Evolutionary conservation across 2,329 filamentous ascomycete species (phyloP).

Genomic region (Monosporascus sp.): DNA sequence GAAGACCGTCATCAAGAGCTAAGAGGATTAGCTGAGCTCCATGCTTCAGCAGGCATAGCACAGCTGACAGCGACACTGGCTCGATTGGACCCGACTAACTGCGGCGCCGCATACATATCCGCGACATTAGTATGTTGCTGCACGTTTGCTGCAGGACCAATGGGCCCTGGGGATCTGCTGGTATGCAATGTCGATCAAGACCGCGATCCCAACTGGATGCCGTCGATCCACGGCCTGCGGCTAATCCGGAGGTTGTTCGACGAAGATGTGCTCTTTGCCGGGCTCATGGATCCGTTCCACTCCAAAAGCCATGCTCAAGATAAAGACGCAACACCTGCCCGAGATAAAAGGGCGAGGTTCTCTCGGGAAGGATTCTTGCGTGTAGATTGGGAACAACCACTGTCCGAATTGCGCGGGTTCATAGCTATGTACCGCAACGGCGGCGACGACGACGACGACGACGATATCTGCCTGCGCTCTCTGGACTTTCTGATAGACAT

Average conservation of each 20-base stretch:
- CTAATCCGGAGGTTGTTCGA: conserved; percentile 2
- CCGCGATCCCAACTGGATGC: neutral
- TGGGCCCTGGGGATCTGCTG: conserved; percentile 21
- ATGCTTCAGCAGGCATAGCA: conserved; percentile 19
- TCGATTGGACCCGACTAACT: conserved; percentile 20
- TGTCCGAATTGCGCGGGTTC: neutral
- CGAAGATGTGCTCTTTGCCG: conserved; percentile 3
- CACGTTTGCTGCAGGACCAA: conserved; percentile 26
- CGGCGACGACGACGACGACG: neutral
- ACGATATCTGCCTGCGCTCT: neutral
- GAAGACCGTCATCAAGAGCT: conserved; percentile 5
- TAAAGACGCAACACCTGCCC: neutral
- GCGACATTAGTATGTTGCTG: conserved; percentile 25
- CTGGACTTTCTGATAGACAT: neutral
- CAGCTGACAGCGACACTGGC: conserved; percentile 20
- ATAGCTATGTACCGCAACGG: neutral
- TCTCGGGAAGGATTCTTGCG: neutral
- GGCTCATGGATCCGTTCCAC: neutral
- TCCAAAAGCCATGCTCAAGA: neutral
- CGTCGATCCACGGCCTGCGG: conserved; percentile 5
- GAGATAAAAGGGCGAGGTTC: neutral
- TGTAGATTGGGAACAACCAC: neutral
- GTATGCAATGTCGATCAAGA: conserved; percentile 18
- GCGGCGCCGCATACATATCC: conserved; percentile 24
- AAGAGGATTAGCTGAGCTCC: conserved; percentile 18